Evolutionary conservation across 768 basidiomycete genomes (phyloP), one percentile per base, ranked within the genome.

Genomic region (Leccinum variicolor): DNA sequence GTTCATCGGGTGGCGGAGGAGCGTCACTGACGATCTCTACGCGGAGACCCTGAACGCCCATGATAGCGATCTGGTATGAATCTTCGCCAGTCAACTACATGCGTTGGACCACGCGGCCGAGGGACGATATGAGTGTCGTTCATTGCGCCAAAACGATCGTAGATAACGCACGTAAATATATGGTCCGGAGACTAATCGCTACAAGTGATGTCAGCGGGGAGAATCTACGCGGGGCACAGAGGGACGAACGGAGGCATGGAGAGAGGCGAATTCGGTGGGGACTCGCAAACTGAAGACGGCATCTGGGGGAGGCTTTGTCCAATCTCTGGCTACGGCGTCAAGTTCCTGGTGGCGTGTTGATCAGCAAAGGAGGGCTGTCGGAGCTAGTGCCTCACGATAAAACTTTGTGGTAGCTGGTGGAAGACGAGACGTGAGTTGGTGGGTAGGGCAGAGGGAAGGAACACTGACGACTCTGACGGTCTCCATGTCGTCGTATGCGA

Each of bases 1-100:
- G 87, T 64, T 91, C 90, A 54, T 90, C 86, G 49, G 89, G 87
- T 14, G 90, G 92, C 4, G 92, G 92, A 7, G 92, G 90, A 6
- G 82, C 87, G 73, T 94, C 92, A 52, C 85, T 85, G 50, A 92
- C 87, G 55, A 94, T 91, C 73, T 94, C 92, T 51, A 94, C 90
- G 41, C 90, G 82, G 58, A 91, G 79, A 53, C 89, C 90, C 69
- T 89, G 86, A 11, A 90, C 84, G 54, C 88, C 87, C 80, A 87
- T 85, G 56, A 83, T 82, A n/a, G 92, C 90, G 60, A 94, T 92
- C 76, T 92, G 89, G 70, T 85, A 94, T 7, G 92, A 92, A 65
- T 92, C 92, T 69, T 94, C 90, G 52, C 87, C 82, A 14, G 88
- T 90, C 56, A 93, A 76, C 90, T 92, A 62, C 13, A 58, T 61